Percentiles rank a stretch among this genome's conserved stretches.
These are phyloP conservation scores for Catharanthus roseus DNA, from an alignment of 257 asterid species.

Conservation along the genomic window DNA sequence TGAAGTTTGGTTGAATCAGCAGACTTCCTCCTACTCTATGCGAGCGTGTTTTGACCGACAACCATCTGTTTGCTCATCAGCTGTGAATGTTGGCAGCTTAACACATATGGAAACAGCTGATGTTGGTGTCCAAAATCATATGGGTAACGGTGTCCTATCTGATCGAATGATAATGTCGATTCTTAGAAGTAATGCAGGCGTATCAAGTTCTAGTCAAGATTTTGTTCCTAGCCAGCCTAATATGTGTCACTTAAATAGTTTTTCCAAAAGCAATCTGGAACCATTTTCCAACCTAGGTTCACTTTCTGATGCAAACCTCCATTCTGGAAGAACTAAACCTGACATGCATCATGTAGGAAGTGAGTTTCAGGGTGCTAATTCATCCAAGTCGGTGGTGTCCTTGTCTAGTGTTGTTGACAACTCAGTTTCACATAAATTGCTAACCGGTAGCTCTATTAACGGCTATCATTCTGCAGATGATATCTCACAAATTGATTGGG, in stretches of 20 bases:
- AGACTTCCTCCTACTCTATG: conserved; percentile 22
- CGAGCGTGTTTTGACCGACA: conserved; percentile 20
- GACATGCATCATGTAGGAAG: conserved; percentile 13
- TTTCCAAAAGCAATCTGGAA: conserved; percentile 17
- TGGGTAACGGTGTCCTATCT: conserved; percentile 18
- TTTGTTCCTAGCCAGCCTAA: conserved; percentile 18
- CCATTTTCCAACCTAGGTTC: conserved; percentile 17
- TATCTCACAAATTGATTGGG: conserved; percentile 20
- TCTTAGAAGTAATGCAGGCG: conserved; percentile 21
- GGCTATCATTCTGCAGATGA: conserved; percentile 21
- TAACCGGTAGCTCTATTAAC: conserved; percentile 20
- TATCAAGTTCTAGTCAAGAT: conserved; percentile 20
- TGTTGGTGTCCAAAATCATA: conserved; percentile 18
- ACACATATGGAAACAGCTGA: conserved; percentile 25
- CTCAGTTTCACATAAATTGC: conserved; percentile 26
- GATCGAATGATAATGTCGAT: conserved; percentile 22
- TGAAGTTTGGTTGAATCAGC: conserved; percentile 46
- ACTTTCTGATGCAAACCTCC: conserved; percentile 22
- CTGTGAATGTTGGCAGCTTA: conserved; percentile 16
- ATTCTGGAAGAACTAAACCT: conserved; percentile 18
- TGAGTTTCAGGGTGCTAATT: conserved; percentile 24
- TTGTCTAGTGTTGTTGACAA: conserved; percentile 23
- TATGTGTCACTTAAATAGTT: conserved; percentile 19
- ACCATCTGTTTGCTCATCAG: conserved; percentile 28
- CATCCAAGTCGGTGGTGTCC: conserved; percentile 28